These are phyloP conservation scores for Tanozyma kutaoensis DNA, from an alignment of 805 yeast genomes.

Conservation along the genomic window DNA sequence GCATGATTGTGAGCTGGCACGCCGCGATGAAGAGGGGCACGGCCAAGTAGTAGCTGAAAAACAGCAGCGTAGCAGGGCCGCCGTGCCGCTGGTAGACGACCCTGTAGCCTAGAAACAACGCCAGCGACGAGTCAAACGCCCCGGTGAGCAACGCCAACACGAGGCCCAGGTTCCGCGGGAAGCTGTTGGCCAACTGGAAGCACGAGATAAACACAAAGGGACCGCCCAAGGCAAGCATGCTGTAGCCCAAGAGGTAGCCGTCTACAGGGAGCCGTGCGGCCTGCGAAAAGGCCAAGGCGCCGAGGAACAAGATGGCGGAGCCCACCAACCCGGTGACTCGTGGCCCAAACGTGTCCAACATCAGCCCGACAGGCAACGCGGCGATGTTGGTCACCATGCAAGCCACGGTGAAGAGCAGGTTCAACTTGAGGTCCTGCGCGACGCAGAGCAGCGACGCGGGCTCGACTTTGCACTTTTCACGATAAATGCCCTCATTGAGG, in stretches of 20 bases:
- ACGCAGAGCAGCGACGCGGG: slow-evolving; percentile 29
- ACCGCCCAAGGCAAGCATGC: slow-evolving; percentile 75
- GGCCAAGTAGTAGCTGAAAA: slow-evolving; percentile 53
- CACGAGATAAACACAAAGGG: slow-evolving; percentile 87
- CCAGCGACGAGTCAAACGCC: slow-evolving; percentile 91
- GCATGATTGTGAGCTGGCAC: slow-evolving; percentile 75
- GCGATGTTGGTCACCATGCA: slow-evolving; percentile 78
- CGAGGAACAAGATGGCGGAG: slow-evolving; percentile 40
- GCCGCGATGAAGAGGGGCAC: slow-evolving; percentile 70
- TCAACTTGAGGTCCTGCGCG: slow-evolving; percentile 73
- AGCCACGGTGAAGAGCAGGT: slow-evolving; percentile 72
- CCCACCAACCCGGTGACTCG: slow-evolving; percentile 69
- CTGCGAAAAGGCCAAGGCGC: slow-evolving; percentile 37
- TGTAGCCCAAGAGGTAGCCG: slow-evolving; percentile 63
- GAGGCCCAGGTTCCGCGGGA: slow-evolving; percentile 73
- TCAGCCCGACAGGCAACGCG: slow-evolving; percentile 71
- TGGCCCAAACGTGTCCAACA: slow-evolving; percentile 75
- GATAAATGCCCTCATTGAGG: slow-evolving; percentile 64
- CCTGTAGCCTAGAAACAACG: slow-evolving; percentile 67
- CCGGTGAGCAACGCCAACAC: slow-evolving; percentile 78
- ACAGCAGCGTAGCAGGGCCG: slow-evolving; percentile 17
- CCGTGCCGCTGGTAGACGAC: slow-evolving; percentile 43
- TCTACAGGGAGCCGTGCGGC: too few relatives aligned
- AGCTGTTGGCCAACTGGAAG: slow-evolving; percentile 80
- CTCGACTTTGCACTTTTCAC: slow-evolving; percentile 36